Percentiles rank a stretch among this genome's conserved stretches.
Conservation (phyloP, 2,329 filamentous ascomycete genomes). For the Venturia oleaginea region DNA sequence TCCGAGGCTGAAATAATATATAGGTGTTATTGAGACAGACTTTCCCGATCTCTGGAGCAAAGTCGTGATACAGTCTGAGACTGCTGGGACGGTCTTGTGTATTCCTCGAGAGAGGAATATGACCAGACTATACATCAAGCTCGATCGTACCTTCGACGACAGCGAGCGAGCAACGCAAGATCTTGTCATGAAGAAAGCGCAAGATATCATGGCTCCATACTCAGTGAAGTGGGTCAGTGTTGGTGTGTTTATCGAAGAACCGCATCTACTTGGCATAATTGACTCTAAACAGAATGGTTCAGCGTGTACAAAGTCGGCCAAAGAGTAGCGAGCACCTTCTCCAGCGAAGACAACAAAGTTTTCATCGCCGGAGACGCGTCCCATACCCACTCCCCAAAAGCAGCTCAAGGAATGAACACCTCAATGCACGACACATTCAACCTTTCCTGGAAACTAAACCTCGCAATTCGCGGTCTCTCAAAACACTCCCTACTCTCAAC, state of each 20-base stretch:
- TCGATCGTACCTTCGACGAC: slow-evolving; percentile 22
- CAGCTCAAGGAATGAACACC: slow-evolving; percentile 38
- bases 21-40: slow-evolving; percentile 27
- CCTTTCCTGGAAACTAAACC: slow-evolving; percentile 36
- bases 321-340: slow-evolving; percentile 38
- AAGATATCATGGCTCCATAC: slow-evolving; percentile 28
- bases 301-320: slow-evolving; percentile 44
- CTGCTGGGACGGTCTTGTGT: slow-evolving; percentile 61
- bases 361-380: slow-evolving; percentile 41
- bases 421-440: slow-evolving; percentile 38
- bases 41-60: slow-evolving; percentile 72
- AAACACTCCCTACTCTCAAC: slow-evolving; percentile 29
- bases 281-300: slow-evolving; percentile 37
- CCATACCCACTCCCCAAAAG: slow-evolving; percentile 34
- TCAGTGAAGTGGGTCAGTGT: slow-evolving; percentile 35
- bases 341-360: slow-evolving; percentile 31
- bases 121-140: slow-evolving; percentile 51
- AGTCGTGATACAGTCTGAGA: slow-evolving; percentile 58
- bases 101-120: slow-evolving; percentile 65
- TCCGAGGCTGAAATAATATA: slow-evolving; percentile 32
- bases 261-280: neutral
- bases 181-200: slow-evolving; percentile 60
- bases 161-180: slow-evolving; percentile 42
- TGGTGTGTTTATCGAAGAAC: neutral
- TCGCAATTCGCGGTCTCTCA: slow-evolving; percentile 30